Base-by-base conservation (phyloP, 2,329 filamentous ascomycete species). In the Thielaviopsis euricoi region DNA sequence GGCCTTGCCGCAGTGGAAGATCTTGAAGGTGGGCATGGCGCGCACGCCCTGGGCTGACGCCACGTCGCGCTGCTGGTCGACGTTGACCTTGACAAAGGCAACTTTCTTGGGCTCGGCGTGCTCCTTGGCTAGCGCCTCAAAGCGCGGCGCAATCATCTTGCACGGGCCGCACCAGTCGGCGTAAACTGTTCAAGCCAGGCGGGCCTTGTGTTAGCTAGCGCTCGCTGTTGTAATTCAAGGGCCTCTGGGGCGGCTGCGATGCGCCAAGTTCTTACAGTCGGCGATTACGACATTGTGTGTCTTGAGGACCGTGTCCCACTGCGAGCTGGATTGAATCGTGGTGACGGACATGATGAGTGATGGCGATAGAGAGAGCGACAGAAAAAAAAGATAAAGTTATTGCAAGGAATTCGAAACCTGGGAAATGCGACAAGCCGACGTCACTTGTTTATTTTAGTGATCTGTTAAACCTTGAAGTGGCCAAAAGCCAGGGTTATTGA, bases 121-220 rank as follows among this genome's bases (percentile, higher is more conserved):
- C 69, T 91, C 86, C 60, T 78, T 76, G 53, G 89, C 81, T 60
- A 97, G 83, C 65, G 85, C 82, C 67, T 95, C 88, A 71, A 94
- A 97, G 59, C 87, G 81, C 21, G 91, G 91, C 54, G 87, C 87
- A 63, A 97, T 94, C 68, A 85, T 81, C 73, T 94, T 94, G 80
- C 90, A 96, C 66, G 91, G 89, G 58, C 85, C 86, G 70, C 89
- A 97, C 87, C 89, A 95, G 73, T 94, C 87, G 70, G 91, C 91
- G 68, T 93, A 94, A 77, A 96, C 89, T 94, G 65, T 54, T 65
- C 63, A 55, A 46, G 13, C 48, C 52, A 60, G 52, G 54, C 46
- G 22, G 26, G n/a, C n/a, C n/a, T n/a, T n/a, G n/a, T n/a, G 12
- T 33, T 10, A 33, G 29, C 29, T 2, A 10, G 3, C 9, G 56